Conservation (phyloP, 805 yeast genomes). For the Candida nitratophila region DNA sequence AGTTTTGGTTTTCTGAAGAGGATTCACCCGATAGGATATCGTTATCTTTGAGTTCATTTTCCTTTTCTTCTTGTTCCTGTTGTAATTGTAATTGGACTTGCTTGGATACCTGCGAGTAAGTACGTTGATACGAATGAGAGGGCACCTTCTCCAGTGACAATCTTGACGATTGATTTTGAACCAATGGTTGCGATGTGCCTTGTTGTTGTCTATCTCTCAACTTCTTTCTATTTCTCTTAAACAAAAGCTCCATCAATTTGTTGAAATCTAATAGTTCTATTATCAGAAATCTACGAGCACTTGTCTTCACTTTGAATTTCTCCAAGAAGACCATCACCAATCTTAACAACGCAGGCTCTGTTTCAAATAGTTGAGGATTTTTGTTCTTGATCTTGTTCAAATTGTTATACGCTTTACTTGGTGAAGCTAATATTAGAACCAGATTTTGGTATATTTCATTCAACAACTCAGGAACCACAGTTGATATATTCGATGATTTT, state of each 20-base stretch:
- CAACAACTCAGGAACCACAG: constrained; percentile 1
- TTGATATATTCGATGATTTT: constrained; percentile 9
- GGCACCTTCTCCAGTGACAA: neutral
- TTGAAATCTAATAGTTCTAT: constrained; percentile 56
- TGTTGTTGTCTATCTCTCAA: constrained; percentile 5
- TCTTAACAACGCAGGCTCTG: constrained; percentile 44
- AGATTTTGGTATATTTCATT: constrained; percentile 23
- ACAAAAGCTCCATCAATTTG: constrained; percentile 43
- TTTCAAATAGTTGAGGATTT: constrained; percentile 47
- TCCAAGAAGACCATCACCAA: constrained; percentile 45
- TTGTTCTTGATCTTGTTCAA: constrained; percentile 46
- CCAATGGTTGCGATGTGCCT: neutral
- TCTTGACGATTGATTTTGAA: neutral
- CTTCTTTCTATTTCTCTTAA: constrained; percentile 35
- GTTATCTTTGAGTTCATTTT: neutral
- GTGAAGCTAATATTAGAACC: constrained; percentile 18
- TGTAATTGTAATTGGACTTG: constrained; percentile 31
- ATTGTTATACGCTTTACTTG: constrained; percentile 20
- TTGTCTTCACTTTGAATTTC: constrained; percentile 52
- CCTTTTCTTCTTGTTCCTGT: constrained; percentile 15
- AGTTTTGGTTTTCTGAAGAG: neutral
- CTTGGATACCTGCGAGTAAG: constrained; percentile 28
- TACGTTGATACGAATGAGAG: constrained; percentile 22
- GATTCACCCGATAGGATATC: neutral
- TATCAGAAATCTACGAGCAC: constrained; percentile 51